Base-by-base conservation (phyloP, 805 yeast genomes). In the Yueomyces sp. region DNA sequence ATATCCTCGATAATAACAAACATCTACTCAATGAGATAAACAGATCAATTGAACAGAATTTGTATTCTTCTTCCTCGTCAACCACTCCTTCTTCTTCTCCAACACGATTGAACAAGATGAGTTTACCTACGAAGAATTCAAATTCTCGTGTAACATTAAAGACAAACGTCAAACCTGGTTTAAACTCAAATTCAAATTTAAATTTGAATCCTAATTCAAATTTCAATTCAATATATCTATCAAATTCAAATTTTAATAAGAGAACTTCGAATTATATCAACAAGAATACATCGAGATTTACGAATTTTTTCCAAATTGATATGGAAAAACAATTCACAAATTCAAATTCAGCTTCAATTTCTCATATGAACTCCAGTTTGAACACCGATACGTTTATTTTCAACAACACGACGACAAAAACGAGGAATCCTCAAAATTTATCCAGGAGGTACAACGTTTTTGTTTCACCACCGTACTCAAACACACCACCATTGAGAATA, bases 1-100 rank as follows among this genome's bases (percentile, higher is more conserved):
- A 53, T 26, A 53, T 51, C 40, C 45, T 58, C 41, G 46, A 46
- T 12, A 49, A 48, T 26, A 36, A 34, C 12, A 30, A 34, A 34
- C 37, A 34, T 9, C n/a, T 34, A 34, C 26, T 34, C 5, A 34
- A 34, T 34, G 37, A 34, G 5, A 34, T 34, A 9, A 34, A 34
- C n/a, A 34, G n/a, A 11, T 34, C 37, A 34, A 34, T 34, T 34
- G 37, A 34, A 11, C 26, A 11, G n/a, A 34, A 34, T 11, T 34
- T 34, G n/a, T 5, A 5, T 7, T 34, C 37, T 9, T 19, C 37
- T 30, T 9, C 33, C 6, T 6, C 6, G 6, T 6, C 9, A 6
- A 30, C 33, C 9, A 9, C 9, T 9, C 33, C 33, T 6, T 30
- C 33, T 6, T 30, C 33, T 30, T 30, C 33, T 30, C 33, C 33